Evolutionary conservation across 2,329 filamentous ascomycete species (phyloP).

Genomic region (Penicillium janthinellum): DNA sequence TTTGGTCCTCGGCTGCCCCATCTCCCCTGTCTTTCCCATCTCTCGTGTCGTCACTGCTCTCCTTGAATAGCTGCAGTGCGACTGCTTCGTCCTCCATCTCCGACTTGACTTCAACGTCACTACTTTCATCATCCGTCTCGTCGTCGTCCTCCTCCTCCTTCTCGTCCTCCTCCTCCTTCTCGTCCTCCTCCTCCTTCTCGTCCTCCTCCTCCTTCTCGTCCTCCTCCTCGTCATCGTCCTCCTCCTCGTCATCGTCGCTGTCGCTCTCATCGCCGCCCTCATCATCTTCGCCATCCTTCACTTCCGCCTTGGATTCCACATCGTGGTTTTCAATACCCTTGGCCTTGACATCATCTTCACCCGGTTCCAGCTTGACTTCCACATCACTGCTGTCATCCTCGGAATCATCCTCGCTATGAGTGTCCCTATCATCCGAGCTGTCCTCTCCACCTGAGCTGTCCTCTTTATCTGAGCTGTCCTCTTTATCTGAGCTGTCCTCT

Average conservation of each 20-base stretch:
- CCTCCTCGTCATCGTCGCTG: too few relatives aligned
- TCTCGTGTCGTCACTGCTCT: neutral
- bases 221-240: too few relatives aligned
- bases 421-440: neutral
- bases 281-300: neutral
- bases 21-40: neutral
- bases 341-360: neutral
- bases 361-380: neutral
- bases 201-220: too few relatives aligned
- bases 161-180: too few relatives aligned
- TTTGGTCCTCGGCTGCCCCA: neutral
- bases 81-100: neutral
- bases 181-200: too few relatives aligned
- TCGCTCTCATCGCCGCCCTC: neutral
- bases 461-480: neutral
- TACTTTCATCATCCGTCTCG: neutral
- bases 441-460: neutral
- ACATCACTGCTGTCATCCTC: neutral
- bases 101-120: neutral
- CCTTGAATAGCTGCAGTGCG: neutral
- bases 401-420: neutral
- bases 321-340: neutral
- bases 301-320: neutral
- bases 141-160: too few relatives aligned
- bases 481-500: neutral